Percentiles rank a stretch among this genome's conserved stretches.
Evolutionary conservation across 108 stramenopile species (phyloP).

Genomic region (Skeletonema costatum): DNA sequence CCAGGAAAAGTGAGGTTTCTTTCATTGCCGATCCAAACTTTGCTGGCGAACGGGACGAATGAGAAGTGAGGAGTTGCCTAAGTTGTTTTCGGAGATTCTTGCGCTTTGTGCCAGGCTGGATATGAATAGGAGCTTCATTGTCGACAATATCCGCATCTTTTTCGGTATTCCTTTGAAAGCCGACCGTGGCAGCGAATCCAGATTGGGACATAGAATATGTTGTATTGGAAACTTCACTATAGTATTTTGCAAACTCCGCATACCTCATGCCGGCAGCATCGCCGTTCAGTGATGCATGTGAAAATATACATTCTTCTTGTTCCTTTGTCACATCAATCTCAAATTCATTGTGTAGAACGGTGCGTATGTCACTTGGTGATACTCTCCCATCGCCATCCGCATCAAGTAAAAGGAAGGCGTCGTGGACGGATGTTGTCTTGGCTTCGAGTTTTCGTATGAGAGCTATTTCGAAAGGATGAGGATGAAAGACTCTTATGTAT

Average conservation of each 20-base stretch:
- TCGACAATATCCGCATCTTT: constrained; percentile 5
- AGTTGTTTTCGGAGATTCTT: constrained; percentile 25
- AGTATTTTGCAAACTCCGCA: constrained; percentile 39
- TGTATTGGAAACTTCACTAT: constrained; percentile 18
- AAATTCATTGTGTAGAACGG: constrained; percentile 43
- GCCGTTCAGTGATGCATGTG: neutral
- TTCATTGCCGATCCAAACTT: constrained; percentile 32
- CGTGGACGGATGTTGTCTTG: constrained; percentile 21
- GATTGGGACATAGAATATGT: constrained; percentile 18
- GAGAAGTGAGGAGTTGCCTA: constrained; percentile 17
- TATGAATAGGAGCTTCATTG: constrained; percentile 21
- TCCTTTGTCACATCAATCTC: constrained; percentile 36
- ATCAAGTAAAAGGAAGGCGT: constrained; percentile 49
- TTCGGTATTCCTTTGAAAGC: constrained; percentile 5
- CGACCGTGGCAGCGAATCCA: constrained; percentile 27
- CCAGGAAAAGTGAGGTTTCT: constrained; percentile 41
- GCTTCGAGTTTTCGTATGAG: constrained; percentile 33
- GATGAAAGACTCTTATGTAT: neutral
- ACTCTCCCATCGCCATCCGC: constrained; percentile 33
- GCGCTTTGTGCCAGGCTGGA: constrained; percentile 4
- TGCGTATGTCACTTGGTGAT: constrained; percentile 25
- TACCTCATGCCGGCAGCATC: constrained; percentile 24
- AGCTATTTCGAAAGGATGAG: constrained; percentile 45
- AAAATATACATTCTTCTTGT: constrained; percentile 21
- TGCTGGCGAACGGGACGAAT: constrained; percentile 30